Evolutionary conservation across 768 basidiomycete species (phyloP).

Genomic region (Collybiopsis confluens): DNA sequence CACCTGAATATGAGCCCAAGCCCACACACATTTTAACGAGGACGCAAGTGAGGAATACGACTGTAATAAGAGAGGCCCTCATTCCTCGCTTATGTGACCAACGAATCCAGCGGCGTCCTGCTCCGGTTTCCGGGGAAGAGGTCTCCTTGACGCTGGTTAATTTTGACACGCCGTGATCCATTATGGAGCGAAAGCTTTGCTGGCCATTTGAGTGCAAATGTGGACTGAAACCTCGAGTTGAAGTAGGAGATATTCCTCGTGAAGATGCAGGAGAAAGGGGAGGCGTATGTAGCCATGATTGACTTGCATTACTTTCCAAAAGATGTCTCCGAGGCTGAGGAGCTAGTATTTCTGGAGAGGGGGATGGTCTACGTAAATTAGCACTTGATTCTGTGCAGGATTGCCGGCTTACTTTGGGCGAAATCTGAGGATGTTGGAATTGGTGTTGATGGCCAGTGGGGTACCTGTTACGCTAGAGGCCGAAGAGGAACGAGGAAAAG

Average conservation of each 20-base stretch:
- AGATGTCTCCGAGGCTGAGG: constrained; percentile 66
- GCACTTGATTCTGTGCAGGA: too few relatives aligned
- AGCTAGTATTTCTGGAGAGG: constrained; percentile 45
- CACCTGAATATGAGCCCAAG: constrained; percentile 81
- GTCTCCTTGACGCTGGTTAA: constrained; percentile 6
- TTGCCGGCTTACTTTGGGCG: background rate
- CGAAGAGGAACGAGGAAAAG: background rate
- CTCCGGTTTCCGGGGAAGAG: constrained; percentile 26
- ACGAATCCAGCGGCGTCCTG: constrained; percentile 62
- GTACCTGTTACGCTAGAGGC: background rate
- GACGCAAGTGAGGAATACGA: constrained; percentile 45
- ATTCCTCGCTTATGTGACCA: constrained; percentile 76
- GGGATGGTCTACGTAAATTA: background rate
- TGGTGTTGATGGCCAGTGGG: background rate
- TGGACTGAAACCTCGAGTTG: constrained; percentile 19
- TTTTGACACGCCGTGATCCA: constrained; percentile 25
- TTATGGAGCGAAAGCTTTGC: constrained; percentile 41
- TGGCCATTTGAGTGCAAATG: constrained; percentile 16
- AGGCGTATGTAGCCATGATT: constrained; percentile 54
- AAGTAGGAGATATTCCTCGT: constrained; percentile 42
- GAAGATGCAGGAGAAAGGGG: constrained; percentile 45
- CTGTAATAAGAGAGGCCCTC: constrained; percentile 56
- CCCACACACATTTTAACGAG: constrained; percentile 69
- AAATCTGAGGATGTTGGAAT: background rate
- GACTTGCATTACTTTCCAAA: constrained; percentile 54